These are phyloP conservation scores for Neurospora terricola DNA, from an alignment of 495 filamentous ascomycete species.

Conservation along the genomic window DNA sequence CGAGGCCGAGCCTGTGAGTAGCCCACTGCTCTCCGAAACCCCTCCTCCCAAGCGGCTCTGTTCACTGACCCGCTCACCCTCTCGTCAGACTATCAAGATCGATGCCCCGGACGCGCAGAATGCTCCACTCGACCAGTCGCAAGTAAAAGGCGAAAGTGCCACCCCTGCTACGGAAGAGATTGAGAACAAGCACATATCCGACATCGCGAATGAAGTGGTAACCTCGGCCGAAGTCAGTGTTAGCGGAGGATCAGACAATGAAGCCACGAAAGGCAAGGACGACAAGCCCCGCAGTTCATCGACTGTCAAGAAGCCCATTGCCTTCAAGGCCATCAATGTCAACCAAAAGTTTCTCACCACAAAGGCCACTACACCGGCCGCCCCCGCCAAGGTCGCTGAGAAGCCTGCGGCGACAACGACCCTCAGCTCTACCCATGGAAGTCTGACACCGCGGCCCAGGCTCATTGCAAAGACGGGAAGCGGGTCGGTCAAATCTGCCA, in stretches of 20 bases:
- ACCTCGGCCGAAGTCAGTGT: constrained; percentile 46
- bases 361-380: constrained; percentile 31
- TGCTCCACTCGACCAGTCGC: constrained; percentile 29
- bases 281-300: constrained; percentile 58
- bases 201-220: constrained; percentile 38
- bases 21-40: neutral
- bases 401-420: constrained; percentile 24
- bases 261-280: constrained; percentile 43
- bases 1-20: constrained; percentile 38
- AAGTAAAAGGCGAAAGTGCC: constrained; percentile 33
- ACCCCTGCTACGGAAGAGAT: constrained; percentile 27
- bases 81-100: constrained; percentile 21
- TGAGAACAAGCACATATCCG: constrained; percentile 41
- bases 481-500: constrained; percentile 39
- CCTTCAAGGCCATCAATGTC: constrained; percentile 92
- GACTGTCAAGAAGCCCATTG: constrained; percentile 65
- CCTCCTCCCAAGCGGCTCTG: neutral
- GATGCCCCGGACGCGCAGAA: constrained; percentile 28
- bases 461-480: constrained; percentile 45
- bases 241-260: constrained; percentile 62
- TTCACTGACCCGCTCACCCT: neutral
- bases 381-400: constrained; percentile 42
- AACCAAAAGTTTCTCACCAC: constrained; percentile 75
- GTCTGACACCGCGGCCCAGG: constrained; percentile 39
- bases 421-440: constrained; percentile 23